phyloP scores from a whole-genome alignment of 305 asterid genomes.

The Plantago coronopus region DNA sequence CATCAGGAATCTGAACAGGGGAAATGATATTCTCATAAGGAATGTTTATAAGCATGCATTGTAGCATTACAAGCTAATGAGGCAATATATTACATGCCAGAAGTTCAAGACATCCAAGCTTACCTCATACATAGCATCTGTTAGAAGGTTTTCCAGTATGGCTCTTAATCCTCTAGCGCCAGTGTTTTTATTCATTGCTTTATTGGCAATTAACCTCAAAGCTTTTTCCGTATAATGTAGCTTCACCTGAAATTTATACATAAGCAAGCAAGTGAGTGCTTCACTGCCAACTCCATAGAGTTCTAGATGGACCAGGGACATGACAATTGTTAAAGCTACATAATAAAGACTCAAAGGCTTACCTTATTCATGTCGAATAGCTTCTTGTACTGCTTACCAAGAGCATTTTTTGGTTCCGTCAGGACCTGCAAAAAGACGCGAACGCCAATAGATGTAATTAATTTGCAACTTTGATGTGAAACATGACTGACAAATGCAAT shows the following conservation, averaged over 20 bases:
- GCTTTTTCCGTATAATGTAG: constrained; percentile 78
- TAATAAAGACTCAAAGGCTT: constrained; percentile 28
- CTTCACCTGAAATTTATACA: constrained; percentile 55
- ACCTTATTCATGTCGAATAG: constrained; percentile 78
- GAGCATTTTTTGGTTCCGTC: constrained; percentile 86
- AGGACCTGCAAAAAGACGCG: constrained; percentile 51
- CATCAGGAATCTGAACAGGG: constrained; percentile 68
- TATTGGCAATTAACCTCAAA: constrained; percentile 53
- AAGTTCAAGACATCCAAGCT: constrained; percentile 12
- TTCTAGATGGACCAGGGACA: constrained; percentile 12
- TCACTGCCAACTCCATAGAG: constrained; percentile 4
- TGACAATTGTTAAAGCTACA: not conserved
- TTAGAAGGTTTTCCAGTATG: constrained; percentile 72
- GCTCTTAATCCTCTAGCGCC: constrained; percentile 96
- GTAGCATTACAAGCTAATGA: constrained; percentile 9
- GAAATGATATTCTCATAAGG: not conserved
- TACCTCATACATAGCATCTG: constrained; percentile 95
- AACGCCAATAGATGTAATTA: constrained; percentile 2
- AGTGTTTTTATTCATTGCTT: constrained; percentile 81
- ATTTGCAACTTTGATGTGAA: no score
- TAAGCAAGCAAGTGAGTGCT: constrained; percentile 13
- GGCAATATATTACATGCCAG: constrained; percentile 8
- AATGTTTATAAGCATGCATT: not conserved
- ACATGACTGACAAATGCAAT: no score
- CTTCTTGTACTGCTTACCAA: constrained; percentile 89